Conservation (phyloP, 1,284 basidiomycete genomes). For the Cryptococcus floricola region DNA sequence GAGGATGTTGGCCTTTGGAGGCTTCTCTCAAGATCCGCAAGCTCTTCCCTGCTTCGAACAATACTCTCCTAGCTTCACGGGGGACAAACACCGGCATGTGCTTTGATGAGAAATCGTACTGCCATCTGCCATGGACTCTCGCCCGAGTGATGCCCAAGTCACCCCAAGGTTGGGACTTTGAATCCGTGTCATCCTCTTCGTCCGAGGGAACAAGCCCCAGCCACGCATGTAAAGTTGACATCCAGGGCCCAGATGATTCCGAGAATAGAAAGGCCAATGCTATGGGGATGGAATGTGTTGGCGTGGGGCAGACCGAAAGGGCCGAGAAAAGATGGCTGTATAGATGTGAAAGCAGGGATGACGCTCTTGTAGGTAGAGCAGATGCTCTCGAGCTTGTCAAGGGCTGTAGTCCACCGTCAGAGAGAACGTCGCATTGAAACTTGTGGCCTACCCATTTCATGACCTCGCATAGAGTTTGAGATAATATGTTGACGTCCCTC, state of each 20-base stretch:
- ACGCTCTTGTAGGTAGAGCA: slow-evolving; percentile 29
- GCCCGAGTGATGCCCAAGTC: slow-evolving; percentile 41
- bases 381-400: slow-evolving; percentile 16
- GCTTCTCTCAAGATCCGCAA: slow-evolving; percentile 39
- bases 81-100: slow-evolving; percentile 43
- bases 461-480: slow-evolving; percentile 24
- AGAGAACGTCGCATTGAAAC: neutral
- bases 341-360: slow-evolving; percentile 34
- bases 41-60: slow-evolving; percentile 44
- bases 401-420: slow-evolving; percentile 13
- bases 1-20: slow-evolving; percentile 31
- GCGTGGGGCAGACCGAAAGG: slow-evolving; percentile 16
- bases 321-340: slow-evolving; percentile 33
- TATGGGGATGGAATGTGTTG: slow-evolving; percentile 12
- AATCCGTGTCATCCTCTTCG: slow-evolving; percentile 24
- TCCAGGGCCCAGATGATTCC: slow-evolving; percentile 26
- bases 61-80: slow-evolving; percentile 20
- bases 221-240: slow-evolving; percentile 40
- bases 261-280: slow-evolving; percentile 37
- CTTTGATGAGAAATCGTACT: slow-evolving; percentile 31
- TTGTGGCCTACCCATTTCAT: slow-evolving; percentile 31
- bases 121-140: slow-evolving; percentile 17
- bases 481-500: slow-evolving; percentile 23
- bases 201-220: slow-evolving; percentile 29
- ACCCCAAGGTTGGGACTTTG: slow-evolving; percentile 36